Conservation (phyloP, 208 protist species). For the Trypanosoma avium region DNA sequence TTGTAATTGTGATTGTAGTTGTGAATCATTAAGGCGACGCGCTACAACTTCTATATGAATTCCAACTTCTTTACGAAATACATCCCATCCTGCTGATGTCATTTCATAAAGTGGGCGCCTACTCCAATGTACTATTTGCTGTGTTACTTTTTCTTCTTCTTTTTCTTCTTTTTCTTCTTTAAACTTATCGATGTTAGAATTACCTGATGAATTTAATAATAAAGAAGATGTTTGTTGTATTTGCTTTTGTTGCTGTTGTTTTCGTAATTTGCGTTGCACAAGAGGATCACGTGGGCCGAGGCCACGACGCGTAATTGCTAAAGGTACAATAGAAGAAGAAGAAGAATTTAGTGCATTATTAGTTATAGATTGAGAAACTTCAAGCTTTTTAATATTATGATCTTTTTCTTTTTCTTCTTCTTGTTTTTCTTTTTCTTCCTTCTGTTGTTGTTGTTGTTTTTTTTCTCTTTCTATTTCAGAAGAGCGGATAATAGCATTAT, state of each 20-base stretch:
- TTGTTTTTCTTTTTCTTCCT: background rate
- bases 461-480: background rate
- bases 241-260: constrained; percentile 12
- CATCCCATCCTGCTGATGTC: constrained; percentile 60
- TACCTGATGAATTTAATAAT: background rate
- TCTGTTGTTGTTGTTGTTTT: constrained; percentile 14
- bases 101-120: constrained; percentile 48
- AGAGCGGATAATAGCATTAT: constrained; percentile 17
- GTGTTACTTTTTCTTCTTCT: background rate
- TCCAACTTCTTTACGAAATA: constrained; percentile 73
- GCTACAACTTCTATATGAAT: constrained; percentile 61
- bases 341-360: too few relatives aligned
- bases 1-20: background rate
- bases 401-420: too few relatives aligned
- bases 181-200: background rate
- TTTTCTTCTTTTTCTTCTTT: background rate
- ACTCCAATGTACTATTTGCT: constrained; percentile 49
- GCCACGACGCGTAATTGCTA: constrained; percentile 53
- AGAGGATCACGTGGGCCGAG: constrained; percentile 62
- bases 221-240: constrained; percentile 12
- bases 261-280: constrained; percentile 43
- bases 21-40: constrained; percentile 2
- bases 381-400: too few relatives aligned
- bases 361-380: too few relatives aligned
- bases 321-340: constrained; percentile 13